A percentile compares a stretch with the other conserved stretches of the same genome.
Evolutionary conservation across 805 yeast genomes (phyloP).

Genomic region (Candida michaelii): DNA sequence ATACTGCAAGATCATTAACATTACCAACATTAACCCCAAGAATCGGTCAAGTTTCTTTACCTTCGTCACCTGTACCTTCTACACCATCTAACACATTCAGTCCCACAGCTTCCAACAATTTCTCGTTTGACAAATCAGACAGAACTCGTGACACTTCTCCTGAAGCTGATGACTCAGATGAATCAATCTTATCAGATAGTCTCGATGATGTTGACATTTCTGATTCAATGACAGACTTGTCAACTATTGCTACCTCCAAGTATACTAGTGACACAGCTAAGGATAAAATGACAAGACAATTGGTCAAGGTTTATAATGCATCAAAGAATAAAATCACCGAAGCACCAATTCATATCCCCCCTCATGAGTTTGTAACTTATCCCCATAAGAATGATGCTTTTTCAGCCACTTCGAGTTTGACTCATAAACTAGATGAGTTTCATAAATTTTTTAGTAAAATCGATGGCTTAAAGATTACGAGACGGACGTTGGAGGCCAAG

Average conservation of each 20-base stretch:
- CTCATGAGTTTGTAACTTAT: conserved; percentile 1
- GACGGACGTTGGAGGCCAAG: conserved; percentile 16
- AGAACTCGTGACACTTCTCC: background rate
- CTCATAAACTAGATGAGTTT: conserved; percentile 27
- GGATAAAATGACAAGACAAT: conserved; percentile 15
- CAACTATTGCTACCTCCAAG: conserved; percentile 2
- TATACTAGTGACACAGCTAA: conserved; percentile 7
- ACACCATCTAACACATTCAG: conserved; percentile 5
- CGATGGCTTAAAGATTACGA: conserved; percentile 5
- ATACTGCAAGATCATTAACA: conserved; percentile 16
- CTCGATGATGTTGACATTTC: conserved; percentile 8
- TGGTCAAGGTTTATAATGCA: conserved; percentile 30
- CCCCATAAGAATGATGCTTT: conserved; percentile 12
- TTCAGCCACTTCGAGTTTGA: conserved; percentile 20
- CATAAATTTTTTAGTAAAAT: conserved; percentile 24
- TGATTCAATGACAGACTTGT: conserved; percentile 2
- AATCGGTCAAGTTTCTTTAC: conserved; percentile 11
- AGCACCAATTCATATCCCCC: conserved; percentile 27
- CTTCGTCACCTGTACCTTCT: conserved; percentile 13
- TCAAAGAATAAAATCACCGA: conserved; percentile 32
- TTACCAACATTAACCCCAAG: conserved; percentile 11
- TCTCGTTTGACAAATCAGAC: no score
- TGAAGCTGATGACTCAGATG: conserved; percentile 14
- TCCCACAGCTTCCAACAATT: background rate
- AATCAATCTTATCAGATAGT: conserved; percentile 12